phyloP scores from a whole-genome alignment of 441 rosid genomes.

The Mallotus repandus region DNA sequence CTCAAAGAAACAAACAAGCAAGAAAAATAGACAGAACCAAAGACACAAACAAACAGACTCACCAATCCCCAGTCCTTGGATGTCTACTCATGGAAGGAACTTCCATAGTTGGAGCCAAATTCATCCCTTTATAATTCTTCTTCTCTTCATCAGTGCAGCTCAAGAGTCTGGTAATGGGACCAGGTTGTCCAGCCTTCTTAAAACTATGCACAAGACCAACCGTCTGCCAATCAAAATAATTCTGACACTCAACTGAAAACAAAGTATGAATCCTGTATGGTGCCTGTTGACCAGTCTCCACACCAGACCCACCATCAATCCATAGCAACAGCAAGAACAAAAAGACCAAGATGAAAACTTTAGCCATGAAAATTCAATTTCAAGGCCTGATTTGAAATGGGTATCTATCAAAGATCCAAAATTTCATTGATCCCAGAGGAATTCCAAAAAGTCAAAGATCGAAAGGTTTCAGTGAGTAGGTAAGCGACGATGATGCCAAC shows the following conservation, averaged over 20 bases:
- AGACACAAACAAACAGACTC: constrained; percentile 12
- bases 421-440: constrained; percentile 24
- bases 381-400: constrained; percentile 38
- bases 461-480: constrained; percentile 23
- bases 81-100: constrained; percentile 97
- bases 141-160: constrained; percentile 92
- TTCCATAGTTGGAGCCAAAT: constrained; percentile 81
- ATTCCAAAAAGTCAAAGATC: constrained; percentile 41
- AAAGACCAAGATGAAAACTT: constrained; percentile 28
- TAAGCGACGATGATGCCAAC: constrained; percentile 25
- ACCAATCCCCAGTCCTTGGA: constrained; percentile 96
- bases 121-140: constrained; percentile 79
- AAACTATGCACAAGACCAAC: constrained; percentile 94
- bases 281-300: constrained; percentile 37
- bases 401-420: constrained; percentile 38
- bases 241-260: constrained; percentile 95
- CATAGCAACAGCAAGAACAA: constrained; percentile 22
- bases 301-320: constrained; percentile 35
- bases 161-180: constrained; percentile 81
- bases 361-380: constrained; percentile 38
- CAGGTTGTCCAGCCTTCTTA: constrained; percentile 85
- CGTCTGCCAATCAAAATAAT: constrained; percentile 98
- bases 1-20: not conserved
- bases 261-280: constrained; percentile 91
- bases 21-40: constrained; percentile 1